Conservation (phyloP, 73 alveolate genomes). For the Paramecium primaurelia region DNA sequence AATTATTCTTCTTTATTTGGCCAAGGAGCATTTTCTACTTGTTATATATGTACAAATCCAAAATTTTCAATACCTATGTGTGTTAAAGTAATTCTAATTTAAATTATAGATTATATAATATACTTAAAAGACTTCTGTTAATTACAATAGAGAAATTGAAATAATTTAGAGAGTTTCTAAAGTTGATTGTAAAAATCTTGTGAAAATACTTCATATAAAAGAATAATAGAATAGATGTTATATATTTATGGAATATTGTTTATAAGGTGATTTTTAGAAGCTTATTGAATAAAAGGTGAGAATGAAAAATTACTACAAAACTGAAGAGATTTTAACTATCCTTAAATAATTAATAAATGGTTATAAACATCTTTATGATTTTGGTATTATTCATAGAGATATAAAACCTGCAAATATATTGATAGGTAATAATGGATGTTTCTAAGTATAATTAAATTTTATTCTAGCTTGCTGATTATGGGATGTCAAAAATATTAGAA, state of each 20-base stretch:
- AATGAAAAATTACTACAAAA: background rate
- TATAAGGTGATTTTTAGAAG: background rate
- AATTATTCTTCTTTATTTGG: background rate
- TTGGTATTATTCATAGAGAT: constrained; percentile 47
- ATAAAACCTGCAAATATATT: constrained; percentile 50
- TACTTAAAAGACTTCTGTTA: background rate
- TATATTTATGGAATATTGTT: background rate
- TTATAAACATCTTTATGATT: constrained; percentile 9
- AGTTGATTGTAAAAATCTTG: background rate
- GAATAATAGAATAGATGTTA: background rate
- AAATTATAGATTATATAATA: background rate
- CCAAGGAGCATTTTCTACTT: background rate
- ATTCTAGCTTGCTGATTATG: constrained; percentile 5
- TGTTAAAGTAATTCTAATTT: background rate
- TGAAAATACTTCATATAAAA: background rate
- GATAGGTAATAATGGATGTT: background rate
- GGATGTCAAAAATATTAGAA: background rate
- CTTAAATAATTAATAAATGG: background rate
- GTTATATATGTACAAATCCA: background rate
- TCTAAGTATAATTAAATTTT: background rate
- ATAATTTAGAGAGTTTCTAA: background rate
- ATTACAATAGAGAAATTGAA: background rate
- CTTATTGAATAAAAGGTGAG: background rate
- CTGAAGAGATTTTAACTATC: background rate
- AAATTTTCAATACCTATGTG: background rate